Conservation (phyloP, 176 grass and related monocot species). For the Juncus effusus region DNA sequence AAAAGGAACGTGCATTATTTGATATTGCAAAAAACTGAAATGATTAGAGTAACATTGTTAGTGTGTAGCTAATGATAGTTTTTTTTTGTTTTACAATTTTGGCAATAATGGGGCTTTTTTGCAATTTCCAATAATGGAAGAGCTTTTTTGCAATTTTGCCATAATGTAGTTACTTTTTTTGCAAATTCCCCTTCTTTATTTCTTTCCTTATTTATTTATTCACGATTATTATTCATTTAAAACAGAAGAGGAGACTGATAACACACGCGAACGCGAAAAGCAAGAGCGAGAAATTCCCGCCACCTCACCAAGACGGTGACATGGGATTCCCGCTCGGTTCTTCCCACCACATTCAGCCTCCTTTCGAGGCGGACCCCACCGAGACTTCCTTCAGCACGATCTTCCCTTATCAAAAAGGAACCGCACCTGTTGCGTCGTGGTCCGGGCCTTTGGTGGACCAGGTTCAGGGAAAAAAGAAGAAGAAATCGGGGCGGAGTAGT, state of each 20-base stretch:
- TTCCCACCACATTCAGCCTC: constrained; percentile 51
- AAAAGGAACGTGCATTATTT: no score
- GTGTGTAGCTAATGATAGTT: no score
- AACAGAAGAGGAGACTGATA: constrained; percentile 62
- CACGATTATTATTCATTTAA: background rate
- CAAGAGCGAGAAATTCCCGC: constrained; percentile 88
- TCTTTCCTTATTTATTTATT: background rate
- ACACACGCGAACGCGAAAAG: constrained; percentile 65
- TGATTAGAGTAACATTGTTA: no score
- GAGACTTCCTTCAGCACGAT: constrained; percentile 73
- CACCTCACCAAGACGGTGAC: constrained; percentile 72
- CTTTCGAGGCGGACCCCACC: constrained; percentile 51
- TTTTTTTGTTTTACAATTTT: no score
- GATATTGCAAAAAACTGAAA: no score
- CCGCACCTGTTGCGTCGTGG: constrained; percentile 43
- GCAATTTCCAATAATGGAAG: no score
- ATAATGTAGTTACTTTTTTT: background rate
- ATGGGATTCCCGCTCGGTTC: constrained; percentile 59
- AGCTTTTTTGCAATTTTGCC: no score
- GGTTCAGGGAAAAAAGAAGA: constrained; percentile 47
- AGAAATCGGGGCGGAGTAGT: constrained; percentile 52
- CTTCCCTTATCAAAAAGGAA: constrained; percentile 60
- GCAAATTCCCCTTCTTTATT: constrained; percentile 21
- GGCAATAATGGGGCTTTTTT: no score
- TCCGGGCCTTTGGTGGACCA: constrained; percentile 76